Evolutionary conservation across 257 asterid genomes (phyloP), one percentile per base, ranked within the genome.

Genomic region (Eucommia ulmoides): DNA sequence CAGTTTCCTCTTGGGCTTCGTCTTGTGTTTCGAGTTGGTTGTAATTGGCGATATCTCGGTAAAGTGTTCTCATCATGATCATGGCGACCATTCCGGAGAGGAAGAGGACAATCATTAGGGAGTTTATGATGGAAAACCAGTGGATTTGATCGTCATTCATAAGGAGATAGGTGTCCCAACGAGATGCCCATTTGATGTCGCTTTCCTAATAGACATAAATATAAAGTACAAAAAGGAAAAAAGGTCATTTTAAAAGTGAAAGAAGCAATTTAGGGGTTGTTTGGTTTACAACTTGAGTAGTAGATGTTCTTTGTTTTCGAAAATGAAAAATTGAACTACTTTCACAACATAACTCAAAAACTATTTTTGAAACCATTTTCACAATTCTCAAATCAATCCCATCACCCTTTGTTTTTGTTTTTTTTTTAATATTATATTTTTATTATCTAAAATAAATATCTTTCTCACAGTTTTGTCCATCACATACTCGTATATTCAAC

Each of bases 31-130:
- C 79, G 45, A 75, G 52, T 62, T 75, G 74, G 19, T 75, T 75
- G 33, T 75, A 75, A 14, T 68, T 65, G 45, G 72, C 65, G 7
- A 75, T 75, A 61, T 75, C 83, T 44, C 58, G 52, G 42, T 75
- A 72, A 24, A 75, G 69, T 3, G 83, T 75, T 51, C 79, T 55
- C 58, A 65, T 53, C 78, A 68, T 75, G 63, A 75, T 75, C 74
- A 75, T 60, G 8, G 83, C 83, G 33, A 75, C 68, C 74, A 75
- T 75, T n/a, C 76, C 83, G 10, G 79, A 68, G 12, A 75, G 69
- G 63, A 75, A 75, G 20, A 75, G 70, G 51, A 75, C 79, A 20
- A 75, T 68, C 75, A 67, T 67, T 65, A 75, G 59, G n/a, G 79
- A 75, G 38, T 75, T 75, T 21, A 75, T 51, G 1, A 75, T 72